These are phyloP conservation scores for Homolaphlyctis polyrhiza DNA, from an alignment of 371 early-diverging fungal genomes.

Conservation along the genomic window DNA sequence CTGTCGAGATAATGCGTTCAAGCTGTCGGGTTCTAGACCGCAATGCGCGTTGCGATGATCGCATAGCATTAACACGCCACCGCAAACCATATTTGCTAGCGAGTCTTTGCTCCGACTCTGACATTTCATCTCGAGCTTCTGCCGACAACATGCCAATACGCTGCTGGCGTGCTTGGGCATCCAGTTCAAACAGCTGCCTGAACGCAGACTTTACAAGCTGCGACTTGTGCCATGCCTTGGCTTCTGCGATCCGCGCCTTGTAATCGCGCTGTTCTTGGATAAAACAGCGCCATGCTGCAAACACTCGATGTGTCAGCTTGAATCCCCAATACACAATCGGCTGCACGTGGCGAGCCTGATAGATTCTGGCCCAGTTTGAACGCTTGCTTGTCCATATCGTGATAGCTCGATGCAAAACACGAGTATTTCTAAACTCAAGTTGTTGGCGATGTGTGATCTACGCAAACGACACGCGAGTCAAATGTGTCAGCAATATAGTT, in stretches of 20 bases:
- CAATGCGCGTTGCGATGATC: not conserved
- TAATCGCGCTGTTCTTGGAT: not conserved
- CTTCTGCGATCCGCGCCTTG: not conserved
- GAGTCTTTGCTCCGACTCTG: not conserved
- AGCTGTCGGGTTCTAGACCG: not conserved
- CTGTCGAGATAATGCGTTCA: no score
- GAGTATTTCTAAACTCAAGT: not conserved
- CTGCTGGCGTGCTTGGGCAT: not conserved
- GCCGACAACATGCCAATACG: not conserved
- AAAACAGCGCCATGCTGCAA: not conserved
- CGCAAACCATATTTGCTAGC: not conserved
- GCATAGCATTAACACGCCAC: not conserved
- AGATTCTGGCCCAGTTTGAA: not conserved
- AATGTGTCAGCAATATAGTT: not conserved
- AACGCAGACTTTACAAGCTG: not conserved
- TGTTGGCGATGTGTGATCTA: not conserved
- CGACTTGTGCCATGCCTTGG: not conserved
- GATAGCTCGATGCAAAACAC: not conserved
- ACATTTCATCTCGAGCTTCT: not conserved
- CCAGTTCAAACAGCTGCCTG: not conserved
- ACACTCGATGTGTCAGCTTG: not conserved
- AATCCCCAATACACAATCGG: conserved; percentile 2
- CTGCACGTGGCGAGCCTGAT: not conserved
- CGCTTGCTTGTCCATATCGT: not conserved
- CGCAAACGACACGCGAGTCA: no score